Conservation (phyloP, 768 basidiomycete species). For the Mycena pura region DNA sequence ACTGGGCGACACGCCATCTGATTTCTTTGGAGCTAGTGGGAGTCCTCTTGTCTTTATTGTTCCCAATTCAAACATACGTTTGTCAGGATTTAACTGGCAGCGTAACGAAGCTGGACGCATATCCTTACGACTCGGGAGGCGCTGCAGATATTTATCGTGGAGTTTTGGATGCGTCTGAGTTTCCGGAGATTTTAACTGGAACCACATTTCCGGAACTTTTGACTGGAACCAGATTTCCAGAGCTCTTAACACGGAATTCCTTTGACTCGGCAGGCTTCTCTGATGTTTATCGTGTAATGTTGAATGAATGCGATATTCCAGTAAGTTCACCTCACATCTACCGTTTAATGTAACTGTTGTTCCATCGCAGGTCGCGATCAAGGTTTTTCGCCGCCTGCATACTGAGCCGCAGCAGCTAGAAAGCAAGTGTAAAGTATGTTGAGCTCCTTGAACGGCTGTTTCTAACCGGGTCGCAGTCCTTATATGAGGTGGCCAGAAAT, state of each 20-base stretch:
- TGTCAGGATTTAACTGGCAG: conserved; percentile 4
- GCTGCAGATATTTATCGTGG: conserved; percentile 16
- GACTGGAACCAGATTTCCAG: too few relatives aligned
- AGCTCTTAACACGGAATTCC: too few relatives aligned
- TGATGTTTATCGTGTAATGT: too few relatives aligned
- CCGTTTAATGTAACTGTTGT: neutral
- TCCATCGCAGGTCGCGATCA: neutral
- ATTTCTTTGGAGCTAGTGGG: too few relatives aligned
- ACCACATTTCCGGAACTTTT: too few relatives aligned
- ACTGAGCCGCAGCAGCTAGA: neutral
- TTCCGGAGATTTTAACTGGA: neutral
- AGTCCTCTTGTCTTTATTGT: too few relatives aligned
- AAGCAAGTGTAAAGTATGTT: neutral
- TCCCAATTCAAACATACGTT: too few relatives aligned
- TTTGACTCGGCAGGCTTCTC: too few relatives aligned
- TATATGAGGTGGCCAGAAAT: conserved; percentile 1
- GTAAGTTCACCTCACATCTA: too few relatives aligned
- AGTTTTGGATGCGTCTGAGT: neutral
- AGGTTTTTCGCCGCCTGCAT: conserved; percentile 18
- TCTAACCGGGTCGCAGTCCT: neutral
- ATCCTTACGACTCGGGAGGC: conserved; percentile 11
- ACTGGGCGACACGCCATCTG: too few relatives aligned
- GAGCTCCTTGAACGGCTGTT: neutral
- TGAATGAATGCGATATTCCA: too few relatives aligned
- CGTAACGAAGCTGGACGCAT: conserved; percentile 5